phyloP scores from a whole-genome alignment of 2,329 filamentous ascomycete species.

The Monosporascus sp. region DNA sequence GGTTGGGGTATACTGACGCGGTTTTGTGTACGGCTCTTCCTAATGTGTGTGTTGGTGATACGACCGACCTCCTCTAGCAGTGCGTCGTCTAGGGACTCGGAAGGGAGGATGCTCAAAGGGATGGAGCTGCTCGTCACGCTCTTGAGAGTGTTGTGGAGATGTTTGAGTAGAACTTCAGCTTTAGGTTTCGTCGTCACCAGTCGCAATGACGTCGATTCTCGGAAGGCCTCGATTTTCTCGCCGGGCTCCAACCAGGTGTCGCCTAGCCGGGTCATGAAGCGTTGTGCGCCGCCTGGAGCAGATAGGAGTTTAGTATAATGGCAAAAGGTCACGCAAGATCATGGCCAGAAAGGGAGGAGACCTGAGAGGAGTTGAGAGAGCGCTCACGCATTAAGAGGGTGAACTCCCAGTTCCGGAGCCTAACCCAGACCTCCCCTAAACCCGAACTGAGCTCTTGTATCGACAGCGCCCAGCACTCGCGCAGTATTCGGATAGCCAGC shows the following conservation, averaged over 20 bases:
- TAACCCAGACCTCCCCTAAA: conserved; percentile 35
- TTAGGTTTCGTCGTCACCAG: conserved; percentile 31
- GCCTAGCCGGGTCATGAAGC: conserved; percentile 28
- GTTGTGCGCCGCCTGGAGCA: conserved; percentile 28
- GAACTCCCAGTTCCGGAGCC: conserved; percentile 35
- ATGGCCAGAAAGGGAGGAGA: conserved; percentile 9
- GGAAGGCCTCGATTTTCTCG: conserved; percentile 32
- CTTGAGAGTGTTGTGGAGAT: conserved; percentile 26
- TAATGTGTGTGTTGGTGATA: conserved; percentile 29
- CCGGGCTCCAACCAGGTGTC: conserved; percentile 25
- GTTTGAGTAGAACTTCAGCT: conserved; percentile 28
- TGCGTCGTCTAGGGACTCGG: conserved; percentile 14
- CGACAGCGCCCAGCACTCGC: conserved; percentile 44
- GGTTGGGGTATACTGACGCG: conserved; percentile 14
- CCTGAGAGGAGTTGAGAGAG: conserved; percentile 4
- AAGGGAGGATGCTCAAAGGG: conserved; percentile 16
- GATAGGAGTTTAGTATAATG: conserved; percentile 3
- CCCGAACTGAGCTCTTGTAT: conserved; percentile 38
- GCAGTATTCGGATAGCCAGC: conserved; percentile 38
- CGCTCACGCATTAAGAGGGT: conserved; percentile 38
- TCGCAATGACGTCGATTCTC: conserved; percentile 22
- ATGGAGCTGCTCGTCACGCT: conserved; percentile 18
- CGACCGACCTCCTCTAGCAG: conserved; percentile 31
- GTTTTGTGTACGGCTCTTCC: conserved; percentile 9
- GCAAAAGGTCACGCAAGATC: neutral